phyloP scores from a whole-genome alignment of 257 asterid genomes.

The Anisodus acutangulus region DNA sequence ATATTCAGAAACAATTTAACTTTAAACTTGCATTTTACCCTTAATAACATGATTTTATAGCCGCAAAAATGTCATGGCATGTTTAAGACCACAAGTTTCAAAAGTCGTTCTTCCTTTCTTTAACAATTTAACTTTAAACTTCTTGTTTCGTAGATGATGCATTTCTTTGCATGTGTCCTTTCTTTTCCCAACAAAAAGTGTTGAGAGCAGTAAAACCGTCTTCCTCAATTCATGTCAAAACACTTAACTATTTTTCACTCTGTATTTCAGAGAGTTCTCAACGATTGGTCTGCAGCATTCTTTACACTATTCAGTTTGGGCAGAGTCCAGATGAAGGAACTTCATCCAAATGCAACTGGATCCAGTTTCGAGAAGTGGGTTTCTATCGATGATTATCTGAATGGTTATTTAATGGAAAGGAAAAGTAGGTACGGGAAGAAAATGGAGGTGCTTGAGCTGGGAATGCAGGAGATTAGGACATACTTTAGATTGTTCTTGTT shows the following conservation, averaged over 20 bases:
- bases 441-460: conserved; percentile 89
- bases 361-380: conserved; percentile 70
- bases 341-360: conserved; percentile 54
- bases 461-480: conserved; percentile 91
- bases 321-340: conserved; percentile 66
- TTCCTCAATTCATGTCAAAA: not conserved
- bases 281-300: conserved; percentile 94
- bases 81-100: not conserved
- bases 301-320: conserved; percentile 77
- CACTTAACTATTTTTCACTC: conserved; percentile 28
- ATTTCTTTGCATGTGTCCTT: not conserved
- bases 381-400: conserved; percentile 87
- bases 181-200: not conserved
- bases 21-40: not conserved
- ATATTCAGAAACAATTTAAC: not conserved
- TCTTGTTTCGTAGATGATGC: not conserved
- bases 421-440: conserved; percentile 83
- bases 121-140: too few relatives aligned
- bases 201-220: not conserved
- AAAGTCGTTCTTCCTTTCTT: not conserved
- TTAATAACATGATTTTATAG: not conserved
- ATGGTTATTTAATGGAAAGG: conserved; percentile 82
- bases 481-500: conserved; percentile 88
- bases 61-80: not conserved
- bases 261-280: conserved; percentile 75